Percentiles rank a stretch among this genome's conserved stretches.
Evolutionary conservation across 108 stramenopile species (phyloP).

Genomic region (Nitzschia sp.): DNA sequence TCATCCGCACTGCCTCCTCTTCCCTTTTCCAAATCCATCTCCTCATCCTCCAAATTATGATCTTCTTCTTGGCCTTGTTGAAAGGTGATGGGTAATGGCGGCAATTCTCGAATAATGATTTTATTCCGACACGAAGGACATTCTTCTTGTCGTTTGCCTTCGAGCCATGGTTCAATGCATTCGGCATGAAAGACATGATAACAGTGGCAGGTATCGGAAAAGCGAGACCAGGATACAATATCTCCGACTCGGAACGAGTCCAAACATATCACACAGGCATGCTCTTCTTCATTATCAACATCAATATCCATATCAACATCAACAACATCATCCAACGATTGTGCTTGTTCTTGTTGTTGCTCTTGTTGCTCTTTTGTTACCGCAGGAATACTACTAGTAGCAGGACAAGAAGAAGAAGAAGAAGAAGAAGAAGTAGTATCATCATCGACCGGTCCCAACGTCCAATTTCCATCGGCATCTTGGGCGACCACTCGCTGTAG

Average conservation of each 20-base stretch:
- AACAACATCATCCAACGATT: too few species aligned
- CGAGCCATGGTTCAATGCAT: conserved; percentile 36
- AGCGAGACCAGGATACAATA: conserved; percentile 25
- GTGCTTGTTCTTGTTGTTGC: not conserved
- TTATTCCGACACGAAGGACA: conserved; percentile 39
- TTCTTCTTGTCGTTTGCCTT: conserved; percentile 36
- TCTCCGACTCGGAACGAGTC: conserved; percentile 38
- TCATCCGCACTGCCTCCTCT: not conserved
- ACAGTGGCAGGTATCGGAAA: conserved; percentile 18
- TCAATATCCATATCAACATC: too few species aligned
- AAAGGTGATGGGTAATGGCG: not conserved
- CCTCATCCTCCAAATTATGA: not conserved
- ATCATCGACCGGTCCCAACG: not conserved
- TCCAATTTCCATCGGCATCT: conserved; percentile 16
- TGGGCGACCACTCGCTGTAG: conserved; percentile 15
- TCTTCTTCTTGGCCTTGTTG: conserved; percentile 2
- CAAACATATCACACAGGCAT: conserved; percentile 41
- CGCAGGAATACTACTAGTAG: too few species aligned
- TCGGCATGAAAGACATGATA: conserved; percentile 40
- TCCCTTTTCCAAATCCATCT: conserved; percentile 1
- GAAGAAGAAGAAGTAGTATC: not conserved
- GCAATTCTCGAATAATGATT: not conserved
- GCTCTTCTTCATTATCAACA: conserved; percentile 31
- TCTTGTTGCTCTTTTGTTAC: not conserved
- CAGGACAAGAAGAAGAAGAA: too few species aligned